Base-by-base conservation (phyloP, 805 yeast genomes). In the Ogataea thermomethanolica region DNA sequence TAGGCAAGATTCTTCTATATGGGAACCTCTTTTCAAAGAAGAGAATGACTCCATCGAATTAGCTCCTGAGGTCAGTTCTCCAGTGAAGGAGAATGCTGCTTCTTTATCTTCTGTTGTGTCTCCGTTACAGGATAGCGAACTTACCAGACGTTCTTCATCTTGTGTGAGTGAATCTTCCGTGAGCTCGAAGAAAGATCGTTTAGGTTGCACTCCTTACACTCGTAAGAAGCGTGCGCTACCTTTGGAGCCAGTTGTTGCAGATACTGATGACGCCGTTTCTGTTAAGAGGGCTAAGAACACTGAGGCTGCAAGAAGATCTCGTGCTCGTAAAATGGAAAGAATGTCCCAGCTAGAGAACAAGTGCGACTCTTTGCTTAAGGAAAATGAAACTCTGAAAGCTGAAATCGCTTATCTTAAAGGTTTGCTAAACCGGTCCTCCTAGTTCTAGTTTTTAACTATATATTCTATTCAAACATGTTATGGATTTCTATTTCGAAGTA, bases 231-330 rank as follows among this genome's bases (percentile, higher is more conserved):
- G 95, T 55, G 48, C 76, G 22, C 66, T 69, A 44, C 95, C 95
- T 7, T 71, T 88, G 62, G 69, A 73, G 51, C 95, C 95, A 8
- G 73, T 89, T 41, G 74, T 76, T 33, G 71, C 76, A 24, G 76
- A 73, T 32, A 61, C 69, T 20, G 65, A 61, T 35, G 95, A 89
- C 62, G 77, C 82, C n/a, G 75, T 74, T 42, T 77, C 87, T 33
- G 62, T 84, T 55, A 91, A 91, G 70, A 81, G 98, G 61, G 98
- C 98, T 7, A 81, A 91, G 65, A 91, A 93, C 74, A 91, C 91
- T n/a, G 96, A 89, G 61, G 97, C 98, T 51, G 97, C 97, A 7
- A 80, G 97, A 64, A 78, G 96, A 59, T 88, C 96, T 21, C 74
- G 97, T 57, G 96, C 96, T 17, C 79, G 95, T 62, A 88, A 90